These are phyloP conservation scores for Canariomyces notabilis DNA, from an alignment of 2,329 filamentous ascomycete species.

Conservation along the genomic window DNA sequence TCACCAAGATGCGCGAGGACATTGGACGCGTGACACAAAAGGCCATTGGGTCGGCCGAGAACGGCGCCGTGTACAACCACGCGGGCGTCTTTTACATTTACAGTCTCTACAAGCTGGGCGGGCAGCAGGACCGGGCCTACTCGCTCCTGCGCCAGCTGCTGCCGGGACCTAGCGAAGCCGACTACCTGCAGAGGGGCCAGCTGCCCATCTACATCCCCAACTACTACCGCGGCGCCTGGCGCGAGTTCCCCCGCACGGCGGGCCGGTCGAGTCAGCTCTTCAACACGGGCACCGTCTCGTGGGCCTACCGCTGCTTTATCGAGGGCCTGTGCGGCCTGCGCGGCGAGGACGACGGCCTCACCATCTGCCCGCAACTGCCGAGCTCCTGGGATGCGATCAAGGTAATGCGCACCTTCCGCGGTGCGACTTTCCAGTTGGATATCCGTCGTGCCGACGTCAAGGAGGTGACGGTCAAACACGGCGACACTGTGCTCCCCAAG, in stretches of 20 bases:
- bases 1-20: slow-evolving; percentile 52
- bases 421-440: slow-evolving; percentile 44
- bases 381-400: slow-evolving; percentile 39
- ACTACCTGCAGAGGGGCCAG: slow-evolving; percentile 49
- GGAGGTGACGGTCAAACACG: slow-evolving; percentile 37
- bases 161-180: slow-evolving; percentile 46
- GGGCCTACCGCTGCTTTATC: slow-evolving; percentile 51
- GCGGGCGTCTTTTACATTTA: slow-evolving; percentile 51
- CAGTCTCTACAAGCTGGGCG: slow-evolving; percentile 46
- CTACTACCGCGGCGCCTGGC: slow-evolving; percentile 51
- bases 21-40: slow-evolving; percentile 55
- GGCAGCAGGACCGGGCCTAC: slow-evolving; percentile 46
- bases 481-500: slow-evolving; percentile 35
- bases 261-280: slow-evolving; percentile 53
- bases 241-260: slow-evolving; percentile 45
- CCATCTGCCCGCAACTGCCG: slow-evolving; percentile 47
- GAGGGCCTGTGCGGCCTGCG: slow-evolving; percentile 51
- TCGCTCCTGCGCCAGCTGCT: slow-evolving; percentile 48
- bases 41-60: slow-evolving; percentile 53
- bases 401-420: slow-evolving; percentile 45
- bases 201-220: slow-evolving; percentile 54
- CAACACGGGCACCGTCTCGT: slow-evolving; percentile 54
- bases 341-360: slow-evolving; percentile 44
- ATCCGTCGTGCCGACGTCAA: slow-evolving; percentile 39
- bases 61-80: slow-evolving; percentile 55